phyloP scores from a whole-genome alignment of 306 rosid species.

The Quercus cerris region DNA sequence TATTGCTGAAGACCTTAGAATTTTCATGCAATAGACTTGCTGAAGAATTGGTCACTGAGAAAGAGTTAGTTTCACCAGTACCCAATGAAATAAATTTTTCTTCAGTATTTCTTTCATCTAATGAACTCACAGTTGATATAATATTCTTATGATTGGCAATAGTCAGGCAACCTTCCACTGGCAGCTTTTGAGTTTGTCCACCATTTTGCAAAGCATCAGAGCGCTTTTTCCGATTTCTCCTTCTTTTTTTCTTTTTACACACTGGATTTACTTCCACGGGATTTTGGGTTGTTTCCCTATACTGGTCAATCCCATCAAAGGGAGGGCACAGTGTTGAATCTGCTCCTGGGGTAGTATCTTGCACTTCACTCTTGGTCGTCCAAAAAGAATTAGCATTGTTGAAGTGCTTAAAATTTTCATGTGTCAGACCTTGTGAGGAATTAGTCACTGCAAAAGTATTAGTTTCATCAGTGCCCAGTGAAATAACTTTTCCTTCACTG shows the following conservation, averaged over 20 bases:
- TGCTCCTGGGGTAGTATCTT: background rate
- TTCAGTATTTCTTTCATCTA: constrained; percentile 13
- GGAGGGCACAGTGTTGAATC: constrained; percentile 15
- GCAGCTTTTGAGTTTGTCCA: constrained; percentile 14
- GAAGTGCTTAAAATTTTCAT: constrained; percentile 8
- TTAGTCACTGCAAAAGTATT: background rate
- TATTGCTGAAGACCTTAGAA: background rate
- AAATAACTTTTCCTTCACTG: background rate
- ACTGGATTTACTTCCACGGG: background rate
- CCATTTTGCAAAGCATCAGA: constrained; percentile 1
- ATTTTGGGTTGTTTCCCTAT: constrained; percentile 9
- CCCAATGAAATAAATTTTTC: constrained; percentile 10
- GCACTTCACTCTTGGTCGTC: constrained; percentile 23
- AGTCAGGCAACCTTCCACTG: constrained; percentile 15
- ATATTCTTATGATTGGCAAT: constrained; percentile 12
- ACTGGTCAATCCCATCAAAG: constrained; percentile 9
- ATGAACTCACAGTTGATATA: constrained; percentile 13
- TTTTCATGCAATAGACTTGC: background rate
- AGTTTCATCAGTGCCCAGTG: constrained; percentile 11
- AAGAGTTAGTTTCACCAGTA: constrained; percentile 1
- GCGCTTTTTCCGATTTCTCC: constrained; percentile 24
- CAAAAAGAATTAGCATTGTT: constrained; percentile 4
- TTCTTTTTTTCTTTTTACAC: constrained; percentile 18
- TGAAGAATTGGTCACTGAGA: background rate
- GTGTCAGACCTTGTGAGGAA: background rate